Evolutionary conservation across 805 yeast species (phyloP), one percentile per base, ranked within the genome.

Genomic region (Ogataea populi-albae): DNA sequence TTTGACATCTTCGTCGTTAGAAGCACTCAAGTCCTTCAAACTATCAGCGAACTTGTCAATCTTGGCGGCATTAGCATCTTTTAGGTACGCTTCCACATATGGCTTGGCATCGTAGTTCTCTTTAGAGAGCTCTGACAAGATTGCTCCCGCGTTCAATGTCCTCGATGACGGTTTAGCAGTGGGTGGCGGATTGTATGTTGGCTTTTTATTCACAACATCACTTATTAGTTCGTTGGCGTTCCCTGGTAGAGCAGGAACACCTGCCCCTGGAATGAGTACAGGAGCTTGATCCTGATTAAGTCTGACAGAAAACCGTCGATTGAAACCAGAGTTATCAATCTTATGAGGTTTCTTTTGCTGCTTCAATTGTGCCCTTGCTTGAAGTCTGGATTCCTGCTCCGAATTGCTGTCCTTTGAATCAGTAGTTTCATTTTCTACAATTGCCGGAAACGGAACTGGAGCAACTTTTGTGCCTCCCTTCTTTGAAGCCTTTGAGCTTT

Each of bases 21-120:
- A 55, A 3, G 62, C 54, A 25, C 75, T 71, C 45, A 81, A 67
- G 26, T 66, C 62, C 2, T 59, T 50, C 44, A 85, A 62, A 34
- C 69, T 71, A 14, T 75, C 69, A 7, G 80, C 77, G 57, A 82
- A 83, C 36, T 74, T 77, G 48, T 84, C 88, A 22, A 86, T 81
- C 41, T 80, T 84, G 1, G 75, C 59, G 2, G 89, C 91, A 5
- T 82, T 74, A 1, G 87, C 86, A 43, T 77, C 73, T 8, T 77
- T 64, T 41, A 86, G 55, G 36, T 76, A 73, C 10, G 63, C 52
- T 9, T 68, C 66, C 3, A 78, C 71, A 49, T 68, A 78, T 2
- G 48, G 38, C 17, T 65, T 66, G 1, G 82, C 77, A 43, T 75
- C 66, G 44, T 73, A 76, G 3, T 57, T 42, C 3, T 66, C 63